Base-by-base conservation (phyloP, 345 rosid genomes). In the Brassica carinata region DNA sequence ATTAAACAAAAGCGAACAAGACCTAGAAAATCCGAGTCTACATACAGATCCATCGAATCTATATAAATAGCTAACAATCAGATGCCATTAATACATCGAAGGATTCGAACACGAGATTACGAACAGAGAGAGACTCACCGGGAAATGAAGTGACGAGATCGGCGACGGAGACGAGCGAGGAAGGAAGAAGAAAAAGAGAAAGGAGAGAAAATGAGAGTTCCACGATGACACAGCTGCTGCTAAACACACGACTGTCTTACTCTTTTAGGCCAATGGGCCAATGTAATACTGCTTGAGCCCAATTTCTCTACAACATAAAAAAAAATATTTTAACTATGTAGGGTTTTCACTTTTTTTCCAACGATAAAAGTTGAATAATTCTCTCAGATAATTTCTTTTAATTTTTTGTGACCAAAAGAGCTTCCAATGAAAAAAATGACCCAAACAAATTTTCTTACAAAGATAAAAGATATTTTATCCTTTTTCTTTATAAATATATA, bases 171-270 rank as follows among this genome's bases (percentile, higher is more conserved):
- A 77, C 65, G 61, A 72, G 48, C 74, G 75, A 72, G 61, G 59
- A 64, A 61, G 63, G 69, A 65, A 76, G 23, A 66, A 77, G 77
- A 30, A 53, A 69, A 33, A 57, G 55, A 74, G 78, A 71, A 23
- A 76, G 48, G 69, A 81, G 80, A 81, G 81, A 72, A 81, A 76
- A 71, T 71, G 77, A 14, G 71, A 43, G 84, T 57, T 81, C 84
- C 84, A 81, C 84, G 84, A 81, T 59, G 74, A 72, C 77, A 72
- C 81, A 64, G 81, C 73, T 68, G 84, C 84, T 76, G 72, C 79
- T 45, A 30, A 43, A 76, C 84, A 76, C 74, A 81, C 77, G 77
- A 78, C 81, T 4, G 18, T n/a, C 23, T 70, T 15, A 11, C 15
- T 18, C 40, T 0, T 11, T 66, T 75, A 79, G 83, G 72, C 83